Base-by-base conservation (phyloP, 192 early-diverging fungal genomes). In the Chytriomyces sp. region DNA sequence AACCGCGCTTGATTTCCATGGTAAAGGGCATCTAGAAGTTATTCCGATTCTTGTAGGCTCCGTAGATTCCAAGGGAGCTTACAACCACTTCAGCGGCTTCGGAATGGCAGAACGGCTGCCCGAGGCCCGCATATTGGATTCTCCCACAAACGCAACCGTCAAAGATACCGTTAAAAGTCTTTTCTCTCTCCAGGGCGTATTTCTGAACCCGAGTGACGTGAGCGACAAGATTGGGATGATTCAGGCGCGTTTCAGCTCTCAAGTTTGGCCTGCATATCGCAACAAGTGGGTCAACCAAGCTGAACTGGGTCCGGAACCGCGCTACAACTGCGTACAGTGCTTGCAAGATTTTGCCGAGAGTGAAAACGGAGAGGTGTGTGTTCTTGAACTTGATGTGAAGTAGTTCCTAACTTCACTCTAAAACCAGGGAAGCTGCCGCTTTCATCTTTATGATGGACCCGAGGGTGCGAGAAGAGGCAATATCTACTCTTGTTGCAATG, bases 241-340 rank as follows among this genome's bases (percentile, higher is more conserved):
- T 28, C n/a, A 25, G 19, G 4, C 38, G 37, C 5, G 70, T 10
- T 62, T 53, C 44, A 57, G 19, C 25, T 19, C 0, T 30, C 26
- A 66, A 66, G 30, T 66, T 53, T 52, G 64, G 49, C 5, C n/a
- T 12, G 17, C 5, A 12, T 70, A 33, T 54, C 67, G 67, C 5
- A 7, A 5, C n/a, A 7, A 19, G 8, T 70, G 67, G 67, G 54
- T 14, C 7, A 53, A 70, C 37, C 56, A 63, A 30, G 5, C 28
- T 8, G 40, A 44, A 19, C 49, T 70, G 5, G 67, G 67, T 10
- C 44, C 67, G 6, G 67, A 70, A 53, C 67, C 67, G 17, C 17
- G 31, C n/a, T 19, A n/a, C 34, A 70, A 10, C 19, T 70, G 67
- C 44, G 67, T 70, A 17, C 67, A 70, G 44, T 70, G 67, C 33